These are phyloP conservation scores for Hanseniaspora mollemarum DNA, from an alignment of 805 yeast genomes.

Conservation along the genomic window DNA sequence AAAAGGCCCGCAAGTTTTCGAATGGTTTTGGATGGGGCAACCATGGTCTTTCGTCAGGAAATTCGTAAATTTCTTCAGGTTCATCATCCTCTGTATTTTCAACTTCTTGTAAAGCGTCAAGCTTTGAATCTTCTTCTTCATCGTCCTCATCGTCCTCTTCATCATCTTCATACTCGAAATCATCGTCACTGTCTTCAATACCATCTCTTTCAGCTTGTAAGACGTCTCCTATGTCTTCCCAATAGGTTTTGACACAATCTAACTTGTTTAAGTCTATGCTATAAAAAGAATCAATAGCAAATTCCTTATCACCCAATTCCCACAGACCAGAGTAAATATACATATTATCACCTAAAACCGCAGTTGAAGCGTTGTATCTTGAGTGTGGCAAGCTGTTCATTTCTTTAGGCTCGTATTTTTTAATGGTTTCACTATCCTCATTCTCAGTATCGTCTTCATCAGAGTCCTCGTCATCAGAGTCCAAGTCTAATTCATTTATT, in stretches of 20 bases:
- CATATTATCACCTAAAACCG: slow-evolving; percentile 72
- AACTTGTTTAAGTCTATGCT: slow-evolving; percentile 72
- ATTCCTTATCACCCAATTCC: slow-evolving; percentile 82
- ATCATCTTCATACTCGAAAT: slow-evolving; percentile 54
- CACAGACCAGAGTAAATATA: slow-evolving; percentile 84
- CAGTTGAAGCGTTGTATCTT: slow-evolving; percentile 73
- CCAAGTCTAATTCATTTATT: slow-evolving; percentile 32
- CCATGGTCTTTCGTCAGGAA: slow-evolving; percentile 92
- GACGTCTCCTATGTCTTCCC: slow-evolving; percentile 70
- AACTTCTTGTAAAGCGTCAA: slow-evolving; percentile 35
- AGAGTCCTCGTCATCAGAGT: slow-evolving; percentile 23
- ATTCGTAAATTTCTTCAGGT: slow-evolving; percentile 51
- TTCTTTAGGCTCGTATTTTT: slow-evolving; percentile 39
- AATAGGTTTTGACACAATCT: slow-evolving; percentile 75
- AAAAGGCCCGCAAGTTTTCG: slow-evolving; percentile 72
- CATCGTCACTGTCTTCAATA: slow-evolving; percentile 49
- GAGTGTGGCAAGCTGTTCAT: slow-evolving; percentile 55
- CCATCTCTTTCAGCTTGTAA: slow-evolving; percentile 42
- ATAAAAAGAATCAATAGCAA: slow-evolving; percentile 72
- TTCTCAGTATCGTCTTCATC: slow-evolving; percentile 29
- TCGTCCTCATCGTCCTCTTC: slow-evolving; percentile 61
- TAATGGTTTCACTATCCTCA: slow-evolving; percentile 37
- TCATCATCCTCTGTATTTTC: slow-evolving; percentile 52
- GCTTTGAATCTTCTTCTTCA: slow-evolving; percentile 36
- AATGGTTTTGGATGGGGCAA: slow-evolving; percentile 93